Conservation (phyloP, 2,329 filamentous ascomycete species). For the Diaporthe longicolla region DNA sequence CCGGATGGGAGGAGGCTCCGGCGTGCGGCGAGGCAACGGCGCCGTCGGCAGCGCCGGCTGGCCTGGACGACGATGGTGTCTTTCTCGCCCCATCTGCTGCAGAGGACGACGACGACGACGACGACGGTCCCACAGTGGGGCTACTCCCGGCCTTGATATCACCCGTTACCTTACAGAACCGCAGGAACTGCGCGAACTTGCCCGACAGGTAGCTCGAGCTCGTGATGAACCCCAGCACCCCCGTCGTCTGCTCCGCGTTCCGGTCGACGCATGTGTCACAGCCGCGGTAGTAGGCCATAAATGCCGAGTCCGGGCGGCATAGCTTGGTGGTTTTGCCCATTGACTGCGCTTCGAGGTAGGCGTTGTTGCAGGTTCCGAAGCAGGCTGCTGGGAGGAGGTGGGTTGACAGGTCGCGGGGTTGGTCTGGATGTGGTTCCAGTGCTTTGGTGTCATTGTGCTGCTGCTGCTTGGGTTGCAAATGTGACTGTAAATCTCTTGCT, state of each 20-base stretch:
- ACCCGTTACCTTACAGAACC: not conserved
- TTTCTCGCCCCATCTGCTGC: too few relatives aligned
- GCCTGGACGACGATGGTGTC: too few relatives aligned
- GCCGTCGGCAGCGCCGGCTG: too few relatives aligned
- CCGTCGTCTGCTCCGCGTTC: not conserved
- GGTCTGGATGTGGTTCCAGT: not conserved
- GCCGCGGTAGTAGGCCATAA: not conserved
- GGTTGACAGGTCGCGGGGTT: not conserved
- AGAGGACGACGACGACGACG: not conserved
- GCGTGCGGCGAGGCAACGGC: too few relatives aligned
- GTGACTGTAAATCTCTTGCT: not conserved
- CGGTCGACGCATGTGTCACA: not conserved
- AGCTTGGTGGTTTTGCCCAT: not conserved
- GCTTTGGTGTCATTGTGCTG: not conserved
- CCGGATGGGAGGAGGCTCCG: too few relatives aligned
- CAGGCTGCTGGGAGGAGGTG: not conserved
- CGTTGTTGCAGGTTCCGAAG: constrained; percentile 3
- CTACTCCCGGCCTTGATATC: not conserved
- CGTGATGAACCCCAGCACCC: not conserved
- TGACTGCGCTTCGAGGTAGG: constrained; percentile 13
- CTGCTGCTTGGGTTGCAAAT: not conserved
- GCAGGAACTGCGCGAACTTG: constrained; percentile 4
- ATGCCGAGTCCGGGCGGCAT: not conserved
- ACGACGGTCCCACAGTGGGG: not conserved
- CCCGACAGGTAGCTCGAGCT: not conserved